These are phyloP conservation scores for Spergularia marina DNA, from an alignment of 148 eudicot genomes.

Conservation along the genomic window DNA sequence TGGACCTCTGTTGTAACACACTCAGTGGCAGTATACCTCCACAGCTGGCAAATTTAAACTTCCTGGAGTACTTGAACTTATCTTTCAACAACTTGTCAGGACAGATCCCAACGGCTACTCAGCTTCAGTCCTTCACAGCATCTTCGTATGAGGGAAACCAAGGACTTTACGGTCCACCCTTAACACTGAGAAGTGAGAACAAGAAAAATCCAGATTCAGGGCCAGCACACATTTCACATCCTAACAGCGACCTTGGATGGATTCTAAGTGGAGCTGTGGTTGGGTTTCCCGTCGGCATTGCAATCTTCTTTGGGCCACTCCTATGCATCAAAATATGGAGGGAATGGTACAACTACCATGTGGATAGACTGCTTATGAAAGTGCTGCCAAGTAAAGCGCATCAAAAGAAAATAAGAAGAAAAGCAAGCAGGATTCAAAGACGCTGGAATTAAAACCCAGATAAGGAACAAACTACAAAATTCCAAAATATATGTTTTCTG, in stretches of 20 bases:
- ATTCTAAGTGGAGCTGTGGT: constrained; percentile 17
- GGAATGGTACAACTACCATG: constrained; percentile 20
- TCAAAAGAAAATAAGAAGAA: not conserved
- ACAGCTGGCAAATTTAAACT: constrained; percentile 26
- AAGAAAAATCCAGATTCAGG: not conserved
- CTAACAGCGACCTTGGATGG: not conserved
- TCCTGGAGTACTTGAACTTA: constrained; percentile 25
- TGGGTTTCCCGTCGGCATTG: constrained; percentile 22
- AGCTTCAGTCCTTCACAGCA: constrained; percentile 26
- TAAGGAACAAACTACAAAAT: not conserved
- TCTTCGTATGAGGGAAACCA: constrained; percentile 33
- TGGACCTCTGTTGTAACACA: constrained; percentile 36
- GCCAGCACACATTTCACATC: not conserved
- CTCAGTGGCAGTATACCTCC: constrained; percentile 27
- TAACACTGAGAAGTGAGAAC: not conserved
- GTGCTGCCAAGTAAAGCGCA: not conserved
- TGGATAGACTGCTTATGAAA: constrained; percentile 11
- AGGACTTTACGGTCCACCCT: constrained; percentile 31
- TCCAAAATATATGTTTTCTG: too few relatives aligned
- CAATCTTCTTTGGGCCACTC: constrained; percentile 14
- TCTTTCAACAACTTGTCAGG: constrained; percentile 30
- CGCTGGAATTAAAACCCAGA: not conserved
- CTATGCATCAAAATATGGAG: constrained; percentile 18
- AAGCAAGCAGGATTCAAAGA: not conserved
- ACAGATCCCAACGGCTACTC: constrained; percentile 26